These are phyloP conservation scores for Apostasia ramifera DNA, from an alignment of 106 monocot genomes.

Conservation along the genomic window DNA sequence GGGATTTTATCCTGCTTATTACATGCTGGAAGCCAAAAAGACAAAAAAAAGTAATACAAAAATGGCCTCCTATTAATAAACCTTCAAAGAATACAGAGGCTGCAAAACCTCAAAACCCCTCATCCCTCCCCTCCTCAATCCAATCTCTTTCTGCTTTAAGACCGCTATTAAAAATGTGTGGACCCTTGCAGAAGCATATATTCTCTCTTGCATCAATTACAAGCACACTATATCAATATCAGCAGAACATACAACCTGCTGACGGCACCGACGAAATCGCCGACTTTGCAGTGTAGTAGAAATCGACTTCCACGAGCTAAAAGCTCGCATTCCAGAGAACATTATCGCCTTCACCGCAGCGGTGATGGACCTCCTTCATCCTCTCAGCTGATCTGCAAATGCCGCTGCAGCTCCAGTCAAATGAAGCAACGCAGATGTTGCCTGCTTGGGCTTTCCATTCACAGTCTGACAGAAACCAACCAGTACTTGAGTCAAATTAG, in stretches of 20 bases:
- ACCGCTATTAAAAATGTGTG: background rate
- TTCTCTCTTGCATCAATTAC: slow-evolving; percentile 4
- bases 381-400: slow-evolving; percentile 56
- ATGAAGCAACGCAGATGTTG: slow-evolving; percentile 55
- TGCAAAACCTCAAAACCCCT: background rate
- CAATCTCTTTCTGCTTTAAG: background rate
- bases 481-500: background rate
- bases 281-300: background rate
- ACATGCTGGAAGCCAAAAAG: slow-evolving; percentile 1
- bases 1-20: background rate
- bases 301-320: background rate
- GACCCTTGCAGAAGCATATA: background rate
- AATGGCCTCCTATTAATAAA: background rate
- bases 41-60: background rate
- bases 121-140: background rate
- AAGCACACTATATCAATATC: slow-evolving; percentile 3
- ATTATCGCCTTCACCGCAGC: slow-evolving; percentile 44
- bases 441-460: slow-evolving; percentile 67
- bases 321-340: slow-evolving; percentile 39
- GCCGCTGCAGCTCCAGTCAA: slow-evolving; percentile 64
- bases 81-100: background rate
- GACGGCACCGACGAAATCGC: background rate
- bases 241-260: background rate
- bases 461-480: slow-evolving; percentile 25
- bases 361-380: slow-evolving; percentile 42